Base-by-base conservation (phyloP, 495 filamentous ascomycete species). In the Penicillium coffeae region DNA sequence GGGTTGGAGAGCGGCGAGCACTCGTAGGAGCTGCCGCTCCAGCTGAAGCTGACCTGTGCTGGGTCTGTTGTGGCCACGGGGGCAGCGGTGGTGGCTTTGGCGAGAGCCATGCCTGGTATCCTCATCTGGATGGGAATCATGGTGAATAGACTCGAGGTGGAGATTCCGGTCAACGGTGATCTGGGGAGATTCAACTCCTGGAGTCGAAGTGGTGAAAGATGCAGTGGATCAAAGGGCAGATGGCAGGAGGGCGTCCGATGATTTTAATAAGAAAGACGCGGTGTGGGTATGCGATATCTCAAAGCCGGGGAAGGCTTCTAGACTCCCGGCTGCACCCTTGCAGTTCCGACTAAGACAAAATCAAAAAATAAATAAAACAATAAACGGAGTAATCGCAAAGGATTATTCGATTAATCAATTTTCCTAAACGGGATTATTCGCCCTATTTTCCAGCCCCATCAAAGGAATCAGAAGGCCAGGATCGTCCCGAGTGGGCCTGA, bases 11-110 rank as follows among this genome's bases (percentile, higher is more conserved):
- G 53, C 21, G 57, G 59, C 8, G 69, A 64, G 34, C 63, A 69
- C 33, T 60, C 64, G 20, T 64, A 64, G 7, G 61, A 67, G 56
- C 66, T 64, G 47, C 63, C 69, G 57, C 69, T 72, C 60, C 65
- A 72, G 45, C 55, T 61, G 64, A 74, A 72, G 43, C 51, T 62
- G 21, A 60, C 50, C 32, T 59, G 51, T 13, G 58, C 62, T 16
- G 63, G 60, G 30, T 68, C 59, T 13, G 54, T 67, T 54, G 57
- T 70, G 38, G 69, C 60, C 14, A 62, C 45, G 12, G 60, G 58
- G 35, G 58, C 51, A 6, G 53, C 25, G 10, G 32, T 14, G 10
- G 52, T 33, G 32, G 54, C 50, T 39, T 64, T 64, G 44, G 60
- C 45, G 21, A 59, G 41, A 15, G 60, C 49, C 55, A 61, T 61